Evolutionary conservation across 352 stramenopile species (phyloP), one percentile per base, ranked within the genome.

Genomic region (Phytophthora sp.): DNA sequence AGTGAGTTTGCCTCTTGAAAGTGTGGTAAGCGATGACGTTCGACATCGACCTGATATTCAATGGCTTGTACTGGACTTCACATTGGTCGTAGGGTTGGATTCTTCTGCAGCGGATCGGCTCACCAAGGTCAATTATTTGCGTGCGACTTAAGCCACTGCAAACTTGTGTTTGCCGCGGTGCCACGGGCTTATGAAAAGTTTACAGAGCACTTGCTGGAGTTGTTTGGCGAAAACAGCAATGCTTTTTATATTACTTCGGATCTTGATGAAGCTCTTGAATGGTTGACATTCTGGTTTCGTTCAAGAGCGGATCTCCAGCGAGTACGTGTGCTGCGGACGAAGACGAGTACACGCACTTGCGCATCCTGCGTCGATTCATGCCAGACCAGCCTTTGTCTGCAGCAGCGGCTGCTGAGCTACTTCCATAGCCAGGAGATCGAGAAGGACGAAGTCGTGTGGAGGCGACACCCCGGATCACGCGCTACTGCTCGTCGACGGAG

Each of bases 11-110:
- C 52, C 53, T 24, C 59, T 69, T 30, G 53, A 65, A 20, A 61
- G 56, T 26, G 51, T 60, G 9, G 41, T 69, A 6, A 67, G 62
- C 26, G 50, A 62, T n/a, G 48, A 62, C 6, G 20, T 54, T 26
- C 62, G 63, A 7, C 62, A 46, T 3, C 60, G 63, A 54, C 42
- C 57, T 2, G 35, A 69, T 9, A 88, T 92, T 12, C 59, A 59
- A 11, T 91, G 68, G 37, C 67, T 94, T 27, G 92, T 98, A 27
- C 76, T 98, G 7, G 92, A 98, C 59, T 98, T 98, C 60, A 97
- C 90, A 1, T 62, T 98, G 2, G 94, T 98, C 0, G 77, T 97
- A 0, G 92, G 92, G 3, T 82, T 98, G 38, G 94, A 98, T 43
- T 93, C 83, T 15, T 95, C 87, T 15, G 87, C 87, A 10, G 87